Evolutionary conservation across 2,329 filamentous ascomycete species (phyloP).

Genomic region (Lecanoromycetidae sp.): DNA sequence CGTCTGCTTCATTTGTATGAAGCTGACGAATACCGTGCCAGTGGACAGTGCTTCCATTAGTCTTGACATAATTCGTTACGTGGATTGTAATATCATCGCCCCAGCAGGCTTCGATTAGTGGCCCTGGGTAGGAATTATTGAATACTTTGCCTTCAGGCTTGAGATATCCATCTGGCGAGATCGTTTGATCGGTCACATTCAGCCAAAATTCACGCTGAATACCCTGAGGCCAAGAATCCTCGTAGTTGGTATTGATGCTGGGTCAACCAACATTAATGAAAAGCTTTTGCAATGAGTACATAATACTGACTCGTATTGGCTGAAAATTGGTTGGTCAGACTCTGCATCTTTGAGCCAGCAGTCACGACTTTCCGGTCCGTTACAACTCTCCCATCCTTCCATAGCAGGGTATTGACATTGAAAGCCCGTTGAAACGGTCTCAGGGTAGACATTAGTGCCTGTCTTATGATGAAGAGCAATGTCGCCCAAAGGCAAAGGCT

Average conservation of each 20-base stretch:
- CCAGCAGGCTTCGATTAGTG: conserved; percentile 11
- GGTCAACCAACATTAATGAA: not conserved
- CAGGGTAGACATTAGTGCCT: conserved; percentile 4
- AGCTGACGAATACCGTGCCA: conserved; percentile 28
- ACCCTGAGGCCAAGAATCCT: not conserved
- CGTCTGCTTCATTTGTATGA: conserved; percentile 26
- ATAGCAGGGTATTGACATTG: conserved; percentile 9
- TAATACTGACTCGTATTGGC: conserved; percentile 7
- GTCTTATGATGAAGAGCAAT: not conserved
- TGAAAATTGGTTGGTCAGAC: conserved; percentile 1
- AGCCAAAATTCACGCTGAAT: conserved; percentile 10
- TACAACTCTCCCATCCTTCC: conserved; percentile 4
- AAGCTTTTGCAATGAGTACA: no score
- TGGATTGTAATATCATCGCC: conserved; percentile 13
- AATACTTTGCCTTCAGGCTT: conserved; percentile 9
- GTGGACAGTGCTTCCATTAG: conserved; percentile 20
- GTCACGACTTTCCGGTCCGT: not conserved
- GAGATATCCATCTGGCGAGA: conserved; percentile 10
- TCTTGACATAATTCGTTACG: conserved; percentile 9
- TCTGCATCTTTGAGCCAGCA: conserved; percentile 12
- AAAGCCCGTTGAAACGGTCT: not conserved
- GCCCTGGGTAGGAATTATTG: conserved; percentile 14
- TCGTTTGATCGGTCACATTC: conserved; percentile 6
- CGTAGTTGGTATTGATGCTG: conserved; percentile 8
- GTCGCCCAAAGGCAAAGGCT: not conserved